phyloP scores from a whole-genome alignment of 169 alveolate genomes.

The Neospora caninum region DNA sequence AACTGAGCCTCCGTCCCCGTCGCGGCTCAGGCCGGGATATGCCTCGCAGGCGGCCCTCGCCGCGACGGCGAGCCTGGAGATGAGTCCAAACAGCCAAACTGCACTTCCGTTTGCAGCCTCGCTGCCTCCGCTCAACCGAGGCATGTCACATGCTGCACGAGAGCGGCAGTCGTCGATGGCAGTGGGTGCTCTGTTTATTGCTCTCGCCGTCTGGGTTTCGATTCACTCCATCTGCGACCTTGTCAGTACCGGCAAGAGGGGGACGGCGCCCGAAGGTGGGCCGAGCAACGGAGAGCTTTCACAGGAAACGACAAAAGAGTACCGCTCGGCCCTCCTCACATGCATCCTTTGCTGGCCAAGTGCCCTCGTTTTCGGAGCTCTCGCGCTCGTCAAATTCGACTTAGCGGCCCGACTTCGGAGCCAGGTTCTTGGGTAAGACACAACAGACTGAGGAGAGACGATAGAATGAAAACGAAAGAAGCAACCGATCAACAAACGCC shows the following conservation, averaged over 20 bases:
- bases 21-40: too few species aligned
- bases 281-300: background rate
- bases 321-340: conserved; percentile 4
- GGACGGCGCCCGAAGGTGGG: background rate
- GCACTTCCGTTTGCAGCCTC: background rate
- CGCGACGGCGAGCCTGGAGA: background rate
- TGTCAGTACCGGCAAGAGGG: background rate
- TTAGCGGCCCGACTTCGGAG: conserved; percentile 7
- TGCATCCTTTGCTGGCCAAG: conserved; percentile 10
- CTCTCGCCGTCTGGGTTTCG: background rate
- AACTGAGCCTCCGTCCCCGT: too few species aligned
- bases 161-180: conserved; percentile 6
- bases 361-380: conserved; percentile 12
- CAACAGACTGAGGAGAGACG: background rate
- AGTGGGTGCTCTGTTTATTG: background rate
- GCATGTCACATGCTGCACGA: background rate
- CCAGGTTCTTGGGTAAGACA: background rate
- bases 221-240: background rate
- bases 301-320: background rate
- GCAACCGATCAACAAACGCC: too few species aligned
- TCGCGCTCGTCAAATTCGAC: background rate
- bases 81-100: background rate
- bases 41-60: background rate
- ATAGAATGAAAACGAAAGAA: too few species aligned
- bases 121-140: background rate